Conservation (phyloP, 169 alveolate species). For the Besnoitia besnoiti region DNA sequence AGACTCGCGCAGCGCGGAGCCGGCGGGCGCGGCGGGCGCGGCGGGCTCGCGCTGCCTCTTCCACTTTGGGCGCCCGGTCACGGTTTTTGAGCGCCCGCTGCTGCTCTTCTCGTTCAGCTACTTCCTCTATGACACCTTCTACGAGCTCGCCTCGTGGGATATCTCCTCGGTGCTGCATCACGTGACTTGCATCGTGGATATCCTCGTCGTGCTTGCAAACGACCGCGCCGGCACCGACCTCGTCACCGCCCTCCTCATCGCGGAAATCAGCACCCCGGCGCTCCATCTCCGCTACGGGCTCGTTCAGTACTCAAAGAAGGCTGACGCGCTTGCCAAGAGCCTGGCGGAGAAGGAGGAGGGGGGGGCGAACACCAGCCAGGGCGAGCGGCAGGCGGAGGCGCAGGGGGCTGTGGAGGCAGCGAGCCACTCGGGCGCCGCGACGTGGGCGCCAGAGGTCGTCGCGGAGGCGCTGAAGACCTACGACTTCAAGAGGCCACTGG, state of each 20-base stretch:
- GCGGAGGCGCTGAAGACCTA: not conserved
- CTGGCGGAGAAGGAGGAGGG: not conserved
- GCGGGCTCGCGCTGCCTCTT: not conserved
- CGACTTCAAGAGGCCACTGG: not conserved
- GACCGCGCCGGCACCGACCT: slow-evolving; percentile 49
- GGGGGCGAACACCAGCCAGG: not conserved
- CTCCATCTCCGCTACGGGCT: slow-evolving; percentile 68
- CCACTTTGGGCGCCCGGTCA: slow-evolving; percentile 38
- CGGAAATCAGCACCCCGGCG: slow-evolving; percentile 68
- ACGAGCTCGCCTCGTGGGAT: slow-evolving; percentile 41
- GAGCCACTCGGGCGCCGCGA: not conserved
- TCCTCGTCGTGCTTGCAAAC: not conserved
- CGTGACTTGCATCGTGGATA: slow-evolving; percentile 19
- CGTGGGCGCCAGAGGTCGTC: not conserved
- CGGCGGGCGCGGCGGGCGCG: not conserved
- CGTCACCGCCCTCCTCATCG: slow-evolving; percentile 54
- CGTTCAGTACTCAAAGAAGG: slow-evolving; percentile 34
- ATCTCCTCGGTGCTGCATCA: slow-evolving; percentile 53
- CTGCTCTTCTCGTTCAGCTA: slow-evolving; percentile 59
- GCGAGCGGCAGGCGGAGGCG: not conserved
- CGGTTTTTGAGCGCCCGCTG: slow-evolving; percentile 48
- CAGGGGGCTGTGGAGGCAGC: not conserved
- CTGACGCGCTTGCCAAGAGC: not conserved
- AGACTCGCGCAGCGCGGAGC: not conserved
- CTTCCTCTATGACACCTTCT: slow-evolving; percentile 62